phyloP scores from a whole-genome alignment of 768 basidiomycete genomes.

The Pholiota molesta region DNA sequence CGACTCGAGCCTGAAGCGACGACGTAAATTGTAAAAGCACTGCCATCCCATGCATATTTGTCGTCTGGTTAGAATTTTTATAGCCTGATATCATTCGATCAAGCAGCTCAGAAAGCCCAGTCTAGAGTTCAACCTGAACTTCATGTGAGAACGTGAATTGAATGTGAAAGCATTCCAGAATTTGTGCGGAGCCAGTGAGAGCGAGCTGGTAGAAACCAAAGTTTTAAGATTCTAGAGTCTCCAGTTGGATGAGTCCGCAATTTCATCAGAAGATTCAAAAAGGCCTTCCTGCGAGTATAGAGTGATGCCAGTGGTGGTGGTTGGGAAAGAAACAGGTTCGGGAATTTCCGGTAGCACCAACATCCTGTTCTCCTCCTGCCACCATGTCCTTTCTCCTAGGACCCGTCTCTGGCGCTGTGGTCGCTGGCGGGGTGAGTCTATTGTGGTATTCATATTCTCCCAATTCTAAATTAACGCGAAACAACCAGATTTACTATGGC shows the following conservation, averaged over 20 bases:
- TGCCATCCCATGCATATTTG: no score
- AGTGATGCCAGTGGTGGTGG: not conserved
- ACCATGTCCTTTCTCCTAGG: constrained; percentile 64
- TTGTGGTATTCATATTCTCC: not conserved
- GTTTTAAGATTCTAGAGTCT: no score
- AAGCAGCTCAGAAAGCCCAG: not conserved
- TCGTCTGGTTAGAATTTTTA: no score
- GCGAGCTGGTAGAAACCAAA: no score
- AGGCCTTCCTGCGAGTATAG: not conserved
- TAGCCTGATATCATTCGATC: not conserved
- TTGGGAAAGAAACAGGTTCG: not conserved
- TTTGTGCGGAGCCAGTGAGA: no score
- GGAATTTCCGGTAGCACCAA: constrained; percentile 4
- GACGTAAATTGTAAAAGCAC: not conserved
- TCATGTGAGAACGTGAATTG: no score
- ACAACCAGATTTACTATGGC: constrained; percentile 64
- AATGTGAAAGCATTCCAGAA: no score
- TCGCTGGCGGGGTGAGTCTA: constrained; percentile 63
- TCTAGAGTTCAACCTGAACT: no score
- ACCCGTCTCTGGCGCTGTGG: constrained; percentile 70
- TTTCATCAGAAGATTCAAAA: no score
- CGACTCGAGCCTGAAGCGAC: not conserved
- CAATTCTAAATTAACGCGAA: not conserved
- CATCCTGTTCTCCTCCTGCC: constrained; percentile 6
- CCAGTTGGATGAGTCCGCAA: no score